Conservation (phyloP, 1,284 basidiomycete genomes). For the Ustilago loliicola region DNA sequence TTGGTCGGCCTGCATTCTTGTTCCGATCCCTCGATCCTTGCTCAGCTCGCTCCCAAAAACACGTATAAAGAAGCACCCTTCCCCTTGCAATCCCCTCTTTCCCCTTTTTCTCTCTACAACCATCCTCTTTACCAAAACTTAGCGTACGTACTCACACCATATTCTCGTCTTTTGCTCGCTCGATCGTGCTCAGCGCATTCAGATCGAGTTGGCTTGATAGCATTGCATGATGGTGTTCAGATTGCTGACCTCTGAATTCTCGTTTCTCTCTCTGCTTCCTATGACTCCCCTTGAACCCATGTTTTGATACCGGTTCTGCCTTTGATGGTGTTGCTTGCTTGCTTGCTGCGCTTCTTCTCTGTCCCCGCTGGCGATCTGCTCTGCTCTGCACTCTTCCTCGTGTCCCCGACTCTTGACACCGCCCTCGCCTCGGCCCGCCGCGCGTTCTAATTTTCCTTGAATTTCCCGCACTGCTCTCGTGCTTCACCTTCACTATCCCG, state of each 20-base stretch:
- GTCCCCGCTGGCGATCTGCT: slow-evolving; percentile 8
- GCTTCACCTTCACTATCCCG: slow-evolving; percentile 1
- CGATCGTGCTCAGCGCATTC: slow-evolving; percentile 6
- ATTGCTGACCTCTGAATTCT: slow-evolving; percentile 25
- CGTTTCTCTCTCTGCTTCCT: not conserved
- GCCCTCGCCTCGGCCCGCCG: slow-evolving; percentile 33
- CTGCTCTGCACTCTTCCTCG: too few relatives aligned
- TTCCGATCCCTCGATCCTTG: slow-evolving; percentile 12
- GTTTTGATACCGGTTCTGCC: slow-evolving; percentile 13
- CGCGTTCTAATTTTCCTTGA: slow-evolving; percentile 35
- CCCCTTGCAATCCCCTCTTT: slow-evolving; percentile 5
- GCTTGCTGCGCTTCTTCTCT: not conserved
- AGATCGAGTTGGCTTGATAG: not conserved
- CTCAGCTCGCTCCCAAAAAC: slow-evolving; percentile 20
- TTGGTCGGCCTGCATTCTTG: slow-evolving; percentile 2
- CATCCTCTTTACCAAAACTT: slow-evolving; percentile 39
- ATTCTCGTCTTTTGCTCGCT: slow-evolving; percentile 9
- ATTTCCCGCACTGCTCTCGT: slow-evolving; percentile 50
- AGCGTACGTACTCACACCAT: slow-evolving; percentile 43
- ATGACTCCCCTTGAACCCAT: slow-evolving; percentile 9
- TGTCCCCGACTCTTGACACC: slow-evolving; percentile 21
- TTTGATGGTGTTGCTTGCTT: slow-evolving; percentile 16
- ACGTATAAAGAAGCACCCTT: slow-evolving; percentile 43
- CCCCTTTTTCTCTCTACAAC: slow-evolving; percentile 44
- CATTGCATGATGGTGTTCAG: not conserved